Evolutionary conservation across 148 eudicot species (phyloP).

Genomic region (Fagopyrum tataricum): DNA sequence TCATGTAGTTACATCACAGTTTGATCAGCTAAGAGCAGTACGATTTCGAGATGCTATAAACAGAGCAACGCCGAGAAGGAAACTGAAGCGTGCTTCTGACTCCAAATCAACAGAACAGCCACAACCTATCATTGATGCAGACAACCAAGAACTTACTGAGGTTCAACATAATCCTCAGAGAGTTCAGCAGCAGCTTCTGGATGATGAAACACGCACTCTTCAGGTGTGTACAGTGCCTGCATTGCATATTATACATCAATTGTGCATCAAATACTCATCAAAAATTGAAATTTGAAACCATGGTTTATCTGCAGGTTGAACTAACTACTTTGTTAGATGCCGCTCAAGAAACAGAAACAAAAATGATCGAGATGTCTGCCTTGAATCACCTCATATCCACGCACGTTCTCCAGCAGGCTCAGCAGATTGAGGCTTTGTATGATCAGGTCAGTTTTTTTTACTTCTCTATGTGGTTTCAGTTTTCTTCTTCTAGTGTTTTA

Average conservation of each 20-base stretch:
- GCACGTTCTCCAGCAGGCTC: slow-evolving; percentile 87
- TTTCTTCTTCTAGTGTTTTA: background rate
- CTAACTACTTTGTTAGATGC: slow-evolving; percentile 74
- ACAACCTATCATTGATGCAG: slow-evolving; percentile 23
- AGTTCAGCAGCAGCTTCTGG: slow-evolving; percentile 75
- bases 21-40: slow-evolving; percentile 82
- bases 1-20: slow-evolving; percentile 82
- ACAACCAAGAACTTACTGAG: slow-evolving; percentile 41
- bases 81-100: slow-evolving; percentile 29
- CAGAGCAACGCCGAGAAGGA: slow-evolving; percentile 70
- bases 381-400: slow-evolving; percentile 95
- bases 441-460: slow-evolving; percentile 54
- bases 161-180: slow-evolving; percentile 52
- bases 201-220: slow-evolving; percentile 91
- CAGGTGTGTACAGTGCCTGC: slow-evolving; percentile 43
- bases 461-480: background rate
- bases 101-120: slow-evolving; percentile 27
- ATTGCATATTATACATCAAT: slow-evolving; percentile 1
- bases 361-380: slow-evolving; percentile 97
- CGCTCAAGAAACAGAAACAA: slow-evolving; percentile 85
- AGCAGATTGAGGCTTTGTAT: slow-evolving; percentile 82
- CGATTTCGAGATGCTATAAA: slow-evolving; percentile 86
- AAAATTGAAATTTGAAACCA: background rate
- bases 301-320: slow-evolving; percentile 47
- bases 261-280: background rate